These are phyloP conservation scores for Ogataea ramenticola DNA, from an alignment of 805 yeast genomes.

Conservation along the genomic window DNA sequence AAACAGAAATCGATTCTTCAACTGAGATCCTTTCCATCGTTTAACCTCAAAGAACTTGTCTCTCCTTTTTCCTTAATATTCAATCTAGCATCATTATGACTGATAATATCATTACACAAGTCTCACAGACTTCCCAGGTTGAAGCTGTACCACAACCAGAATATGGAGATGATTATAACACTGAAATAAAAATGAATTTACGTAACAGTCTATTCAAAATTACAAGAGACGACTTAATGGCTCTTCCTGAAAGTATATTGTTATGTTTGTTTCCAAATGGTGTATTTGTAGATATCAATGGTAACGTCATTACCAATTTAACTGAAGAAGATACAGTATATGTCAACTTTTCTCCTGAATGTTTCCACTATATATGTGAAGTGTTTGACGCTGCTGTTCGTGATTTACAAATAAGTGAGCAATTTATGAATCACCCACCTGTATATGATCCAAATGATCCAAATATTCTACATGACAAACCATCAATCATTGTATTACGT, in stretches of 20 bases:
- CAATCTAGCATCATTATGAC: slow-evolving; percentile 13
- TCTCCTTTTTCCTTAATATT: no score
- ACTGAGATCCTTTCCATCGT: no score
- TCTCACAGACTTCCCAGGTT: slow-evolving; percentile 28
- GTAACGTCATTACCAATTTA: slow-evolving; percentile 69
- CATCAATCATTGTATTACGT: slow-evolving; percentile 83
- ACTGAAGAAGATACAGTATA: slow-evolving; percentile 74
- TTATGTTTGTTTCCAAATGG: slow-evolving; percentile 88
- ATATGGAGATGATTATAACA: slow-evolving; percentile 44
- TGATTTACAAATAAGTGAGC: slow-evolving; percentile 41
- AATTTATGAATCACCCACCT: slow-evolving; percentile 17
- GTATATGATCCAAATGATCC: slow-evolving; percentile 35
- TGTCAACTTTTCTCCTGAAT: slow-evolving; percentile 80
- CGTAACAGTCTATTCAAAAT: slow-evolving; percentile 70
- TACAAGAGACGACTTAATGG: slow-evolving; percentile 83
- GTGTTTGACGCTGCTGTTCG: slow-evolving; percentile 64
- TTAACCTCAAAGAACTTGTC: no score
- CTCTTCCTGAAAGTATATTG: slow-evolving; percentile 83
- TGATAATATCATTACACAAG: slow-evolving; percentile 64
- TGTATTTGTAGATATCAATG: slow-evolving; percentile 69
- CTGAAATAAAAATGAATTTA: slow-evolving; percentile 69
- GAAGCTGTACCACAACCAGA: slow-evolving; percentile 12
- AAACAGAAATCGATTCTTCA: no score
- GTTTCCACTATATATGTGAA: slow-evolving; percentile 77
- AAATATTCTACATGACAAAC: slow-evolving; percentile 67